Evolutionary conservation across 345 rosid genomes (phyloP).

Genomic region (Arabis alpina): DNA sequence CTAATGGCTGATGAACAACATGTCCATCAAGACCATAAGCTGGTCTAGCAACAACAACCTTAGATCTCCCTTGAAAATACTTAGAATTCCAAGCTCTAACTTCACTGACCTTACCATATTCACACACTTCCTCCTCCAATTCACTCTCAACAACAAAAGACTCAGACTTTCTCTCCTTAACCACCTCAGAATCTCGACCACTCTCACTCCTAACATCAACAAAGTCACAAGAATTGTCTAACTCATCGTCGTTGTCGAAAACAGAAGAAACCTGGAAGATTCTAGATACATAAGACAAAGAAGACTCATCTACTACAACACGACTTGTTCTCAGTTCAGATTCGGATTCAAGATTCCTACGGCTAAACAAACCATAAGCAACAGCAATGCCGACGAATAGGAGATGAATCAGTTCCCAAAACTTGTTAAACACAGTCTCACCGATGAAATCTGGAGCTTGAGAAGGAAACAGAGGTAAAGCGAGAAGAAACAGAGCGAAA

Average conservation of each 20-base stretch:
- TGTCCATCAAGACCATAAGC: conserved; percentile 48
- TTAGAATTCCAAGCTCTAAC: conserved; percentile 68
- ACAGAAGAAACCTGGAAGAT: conserved; percentile 56
- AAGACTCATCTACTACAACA: conserved; percentile 48
- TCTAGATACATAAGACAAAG: conserved; percentile 54
- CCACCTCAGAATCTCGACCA: conserved; percentile 19
- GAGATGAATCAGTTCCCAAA: conserved; percentile 78
- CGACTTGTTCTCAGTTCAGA: conserved; percentile 33
- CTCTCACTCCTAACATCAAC: conserved; percentile 43
- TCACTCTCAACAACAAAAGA: conserved; percentile 40
- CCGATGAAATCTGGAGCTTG: conserved; percentile 73
- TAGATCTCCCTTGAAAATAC: conserved; percentile 58
- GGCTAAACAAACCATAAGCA: conserved; percentile 82
- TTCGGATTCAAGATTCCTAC: conserved; percentile 51
- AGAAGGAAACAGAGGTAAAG: conserved; percentile 77
- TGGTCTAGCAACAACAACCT: conserved; percentile 59
- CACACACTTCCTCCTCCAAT: conserved; percentile 35
- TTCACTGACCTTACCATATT: conserved; percentile 40
- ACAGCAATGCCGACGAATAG: conserved; percentile 81
- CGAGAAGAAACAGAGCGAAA: conserved; percentile 58
- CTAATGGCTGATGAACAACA: conserved; percentile 54
- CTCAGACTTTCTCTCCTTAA: conserved; percentile 32
- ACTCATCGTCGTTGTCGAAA: conserved; percentile 68
- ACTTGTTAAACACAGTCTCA: conserved; percentile 54
- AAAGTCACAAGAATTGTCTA: conserved; percentile 48